Evolutionary conservation across 129 eudicot genomes (phyloP).

Genomic region (Flaveria ramosissima): DNA sequence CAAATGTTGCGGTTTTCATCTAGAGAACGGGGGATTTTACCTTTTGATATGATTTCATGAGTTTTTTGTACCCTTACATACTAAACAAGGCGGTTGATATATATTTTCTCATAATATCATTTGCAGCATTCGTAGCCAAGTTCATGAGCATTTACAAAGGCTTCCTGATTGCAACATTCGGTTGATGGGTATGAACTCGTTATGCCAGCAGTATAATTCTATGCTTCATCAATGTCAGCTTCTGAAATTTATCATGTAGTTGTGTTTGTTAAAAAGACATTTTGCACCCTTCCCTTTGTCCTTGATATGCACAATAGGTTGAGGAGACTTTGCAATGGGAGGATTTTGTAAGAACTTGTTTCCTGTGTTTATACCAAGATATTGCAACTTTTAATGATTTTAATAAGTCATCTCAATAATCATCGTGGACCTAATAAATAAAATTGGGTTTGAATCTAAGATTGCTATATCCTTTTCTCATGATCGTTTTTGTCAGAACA

Average conservation of each 20-base stretch:
- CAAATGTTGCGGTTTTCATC: neutral
- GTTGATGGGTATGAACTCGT: conserved; percentile 42
- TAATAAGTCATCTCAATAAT: neutral
- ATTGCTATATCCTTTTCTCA: too few relatives aligned
- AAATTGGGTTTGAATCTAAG: neutral
- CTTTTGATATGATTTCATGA: neutral
- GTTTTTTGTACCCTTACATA: neutral
- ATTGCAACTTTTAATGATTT: conserved; percentile 11
- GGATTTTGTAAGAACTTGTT: conserved; percentile 13
- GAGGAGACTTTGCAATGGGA: neutral
- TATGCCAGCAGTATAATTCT: neutral
- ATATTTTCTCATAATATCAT: neutral
- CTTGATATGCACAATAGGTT: neutral
- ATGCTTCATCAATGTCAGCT: conserved; percentile 17
- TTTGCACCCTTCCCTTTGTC: neutral
- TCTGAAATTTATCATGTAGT: neutral
- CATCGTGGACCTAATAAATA: neutral
- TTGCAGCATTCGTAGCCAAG: conserved; percentile 97
- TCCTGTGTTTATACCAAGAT: neutral
- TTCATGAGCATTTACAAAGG: conserved; percentile 97
- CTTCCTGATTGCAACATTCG: conserved; percentile 83
- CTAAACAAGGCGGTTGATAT: neutral
- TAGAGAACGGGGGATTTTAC: neutral
- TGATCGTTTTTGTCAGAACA: too few relatives aligned
- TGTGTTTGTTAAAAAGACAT: conserved; percentile 19